Base-by-base conservation (phyloP, 2,329 filamentous ascomycete species). In the Aureobasidium namibiae region DNA sequence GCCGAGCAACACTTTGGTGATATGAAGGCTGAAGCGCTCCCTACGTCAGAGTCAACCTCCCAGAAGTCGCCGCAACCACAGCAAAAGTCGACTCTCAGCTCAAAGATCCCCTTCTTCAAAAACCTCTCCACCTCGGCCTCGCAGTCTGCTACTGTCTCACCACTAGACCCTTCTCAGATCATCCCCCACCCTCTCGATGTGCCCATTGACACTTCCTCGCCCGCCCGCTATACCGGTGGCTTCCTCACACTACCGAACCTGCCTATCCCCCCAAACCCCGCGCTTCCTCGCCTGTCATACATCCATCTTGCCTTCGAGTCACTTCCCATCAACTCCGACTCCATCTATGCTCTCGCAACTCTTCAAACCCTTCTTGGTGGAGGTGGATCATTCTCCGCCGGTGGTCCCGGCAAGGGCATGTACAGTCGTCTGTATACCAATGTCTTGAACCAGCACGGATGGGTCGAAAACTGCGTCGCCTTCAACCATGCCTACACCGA, bases 401-500 rank as follows among this genome's bases (percentile, higher is more conserved):
- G 94, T 67, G 94, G 94, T 0, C 94, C 94, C 4, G 94, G 94
- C 56, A 99, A 99, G 78, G 94, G 94, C 72, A 99, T 99, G 94
- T 97, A 97, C 80, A 95, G 90, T 38, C 88, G 94, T 13, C 83
- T 99, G 9, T 99, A 96, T 80, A 97, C 92, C 63, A 96, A 96
- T 72, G 92, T 97, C 0, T 83, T 99, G 54, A 99, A 99, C 78
- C 92, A 97, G 75, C 87, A 96, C 76, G 90, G 89, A 66, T 99
- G 92, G 92, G 90, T 99, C 26, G 94, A 99, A 76, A 92, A 86
- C 62, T 97, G 94, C 76, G 82, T 95, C 54, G 88, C 92, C 31
- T 97, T 97, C 79, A 97, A 97, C 80, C 92, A 97, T 79, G 90
- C 89, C 48, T 99, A 99, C 80, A 94, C 90, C 0, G 94, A 99